These are phyloP conservation scores for Megacollybia platyphylla DNA, from an alignment of 1,284 basidiomycete genomes.

Conservation along the genomic window DNA sequence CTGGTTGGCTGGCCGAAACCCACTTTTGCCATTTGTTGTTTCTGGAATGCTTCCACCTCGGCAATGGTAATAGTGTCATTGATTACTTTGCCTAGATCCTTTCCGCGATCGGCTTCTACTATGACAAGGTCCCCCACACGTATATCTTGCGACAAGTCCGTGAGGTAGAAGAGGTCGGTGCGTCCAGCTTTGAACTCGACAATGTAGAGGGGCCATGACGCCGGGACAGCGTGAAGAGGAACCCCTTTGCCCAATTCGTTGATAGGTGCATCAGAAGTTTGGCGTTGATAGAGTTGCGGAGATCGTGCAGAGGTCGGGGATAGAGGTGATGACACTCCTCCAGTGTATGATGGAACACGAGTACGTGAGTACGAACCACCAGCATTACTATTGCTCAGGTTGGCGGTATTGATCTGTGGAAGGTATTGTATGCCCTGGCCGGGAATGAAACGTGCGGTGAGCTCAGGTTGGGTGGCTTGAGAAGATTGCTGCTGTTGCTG, in stretches of 20 bases:
- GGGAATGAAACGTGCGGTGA: constrained; percentile 47
- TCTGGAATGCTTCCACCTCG: constrained; percentile 86
- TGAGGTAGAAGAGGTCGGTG: constrained; percentile 88
- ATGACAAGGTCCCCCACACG: constrained; percentile 86
- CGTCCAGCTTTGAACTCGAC: constrained; percentile 96
- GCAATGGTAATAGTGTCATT: constrained; percentile 85
- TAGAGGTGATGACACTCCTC: constrained; percentile 5
- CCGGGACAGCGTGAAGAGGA: constrained; percentile 71
- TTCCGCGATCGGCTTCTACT: constrained; percentile 93
- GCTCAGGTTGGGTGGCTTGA: constrained; percentile 11
- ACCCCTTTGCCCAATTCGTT: constrained; percentile 83
- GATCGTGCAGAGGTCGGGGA: constrained; percentile 1
- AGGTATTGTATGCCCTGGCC: constrained; percentile 54
- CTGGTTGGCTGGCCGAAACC: constrained; percentile 37
- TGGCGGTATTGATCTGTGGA: constrained; percentile 18
- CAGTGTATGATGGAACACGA: constrained; percentile 24
- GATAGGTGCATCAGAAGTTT: constrained; percentile 26
- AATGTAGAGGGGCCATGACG: constrained; percentile 85
- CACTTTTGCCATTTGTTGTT: constrained; percentile 33
- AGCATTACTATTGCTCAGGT: constrained; percentile 7
- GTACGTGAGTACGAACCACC: constrained; percentile 17
- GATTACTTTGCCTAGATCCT: constrained; percentile 83
- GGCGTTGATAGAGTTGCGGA: constrained; percentile 7
- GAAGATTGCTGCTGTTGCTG: constrained; percentile 11
- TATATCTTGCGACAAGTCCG: constrained; percentile 54